Evolutionary conservation across 1,284 basidiomycete genomes (phyloP).

Genomic region (Rhizoctonia solani): DNA sequence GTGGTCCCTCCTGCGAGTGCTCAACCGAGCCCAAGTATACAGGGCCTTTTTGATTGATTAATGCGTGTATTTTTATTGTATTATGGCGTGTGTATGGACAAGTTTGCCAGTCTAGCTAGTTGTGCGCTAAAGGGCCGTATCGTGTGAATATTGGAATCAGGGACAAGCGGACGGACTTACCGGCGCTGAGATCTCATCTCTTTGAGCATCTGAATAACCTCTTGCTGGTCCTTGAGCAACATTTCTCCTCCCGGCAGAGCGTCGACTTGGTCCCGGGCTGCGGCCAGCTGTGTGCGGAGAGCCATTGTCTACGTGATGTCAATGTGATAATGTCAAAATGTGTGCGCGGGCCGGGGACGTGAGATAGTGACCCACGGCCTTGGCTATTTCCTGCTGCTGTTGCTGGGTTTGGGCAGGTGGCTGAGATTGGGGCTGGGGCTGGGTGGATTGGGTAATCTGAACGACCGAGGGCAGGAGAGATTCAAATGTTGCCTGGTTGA

Average conservation of each 20-base stretch:
- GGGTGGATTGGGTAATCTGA: not conserved
- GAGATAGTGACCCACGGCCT: not conserved
- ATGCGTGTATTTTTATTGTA: conserved; percentile 1
- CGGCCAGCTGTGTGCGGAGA: conserved; percentile 21
- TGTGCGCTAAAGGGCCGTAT: conserved; percentile 1
- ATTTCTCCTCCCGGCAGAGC: conserved; percentile 39
- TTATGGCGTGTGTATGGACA: conserved; percentile 4
- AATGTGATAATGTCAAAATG: too few relatives aligned
- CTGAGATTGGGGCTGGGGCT: conserved; percentile 1
- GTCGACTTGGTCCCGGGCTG: conserved; percentile 36
- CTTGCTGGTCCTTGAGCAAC: conserved; percentile 37
- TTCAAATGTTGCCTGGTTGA: conserved; percentile 23
- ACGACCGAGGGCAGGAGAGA: conserved; percentile 24
- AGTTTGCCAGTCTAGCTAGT: conserved; percentile 24
- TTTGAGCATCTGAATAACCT: conserved; percentile 37
- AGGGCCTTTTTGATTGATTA: conserved; percentile 1
- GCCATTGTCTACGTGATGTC: conserved; percentile 14
- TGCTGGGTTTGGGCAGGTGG: not conserved
- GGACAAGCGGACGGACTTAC: conserved; percentile 3
- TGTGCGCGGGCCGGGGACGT: not conserved
- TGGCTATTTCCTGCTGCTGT: conserved; percentile 30
- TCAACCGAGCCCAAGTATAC: not conserved
- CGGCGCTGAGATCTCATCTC: conserved; percentile 33
- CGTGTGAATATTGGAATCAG: not conserved
- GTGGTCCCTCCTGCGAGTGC: conserved; percentile 8